phyloP scores from a whole-genome alignment of 2,329 filamentous ascomycete genomes.

The Thelonectria rubi region DNA sequence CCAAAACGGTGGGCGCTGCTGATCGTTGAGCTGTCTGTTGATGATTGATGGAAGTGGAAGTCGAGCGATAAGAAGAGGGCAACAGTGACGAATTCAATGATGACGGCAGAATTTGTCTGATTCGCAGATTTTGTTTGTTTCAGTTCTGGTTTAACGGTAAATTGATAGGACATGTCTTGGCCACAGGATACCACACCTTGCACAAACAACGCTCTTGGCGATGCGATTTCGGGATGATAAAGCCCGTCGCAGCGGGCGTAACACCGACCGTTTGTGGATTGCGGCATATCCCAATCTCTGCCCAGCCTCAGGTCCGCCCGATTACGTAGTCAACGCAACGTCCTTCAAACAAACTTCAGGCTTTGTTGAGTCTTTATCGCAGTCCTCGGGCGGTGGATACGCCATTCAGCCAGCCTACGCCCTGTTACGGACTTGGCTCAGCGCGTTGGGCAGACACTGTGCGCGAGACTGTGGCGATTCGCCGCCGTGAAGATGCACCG shows the following conservation, averaged over 20 bases:
- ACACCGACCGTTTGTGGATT: conserved; percentile 15
- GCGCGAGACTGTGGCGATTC: conserved; percentile 15
- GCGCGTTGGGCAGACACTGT: conserved; percentile 3
- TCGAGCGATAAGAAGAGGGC: conserved; percentile 16
- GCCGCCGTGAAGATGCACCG: neutral
- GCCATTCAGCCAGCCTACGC: neutral
- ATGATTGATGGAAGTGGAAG: conserved; percentile 7
- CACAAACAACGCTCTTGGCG: conserved; percentile 14
- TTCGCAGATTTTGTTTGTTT: neutral
- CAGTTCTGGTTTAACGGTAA: neutral
- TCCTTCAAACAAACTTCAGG: neutral
- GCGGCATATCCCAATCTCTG: neutral
- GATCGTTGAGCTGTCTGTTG: conserved; percentile 13
- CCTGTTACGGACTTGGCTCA: neutral
- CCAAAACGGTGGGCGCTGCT: conserved; percentile 20
- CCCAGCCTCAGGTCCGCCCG: neutral
- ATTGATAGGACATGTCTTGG: neutral
- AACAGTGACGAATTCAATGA: neutral
- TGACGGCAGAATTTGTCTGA: neutral
- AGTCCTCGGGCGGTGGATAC: conserved; percentile 5
- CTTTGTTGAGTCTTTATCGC: conserved; percentile 6
- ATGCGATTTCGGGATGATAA: conserved; percentile 8
- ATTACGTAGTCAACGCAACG: neutral
- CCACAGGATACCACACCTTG: neutral
- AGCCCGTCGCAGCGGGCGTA: conserved; percentile 10